Percentiles rank a stretch among this genome's conserved stretches.
Conservation (phyloP, 1,139 yeast species). For the Saccharomyces pastorianus region DNA sequence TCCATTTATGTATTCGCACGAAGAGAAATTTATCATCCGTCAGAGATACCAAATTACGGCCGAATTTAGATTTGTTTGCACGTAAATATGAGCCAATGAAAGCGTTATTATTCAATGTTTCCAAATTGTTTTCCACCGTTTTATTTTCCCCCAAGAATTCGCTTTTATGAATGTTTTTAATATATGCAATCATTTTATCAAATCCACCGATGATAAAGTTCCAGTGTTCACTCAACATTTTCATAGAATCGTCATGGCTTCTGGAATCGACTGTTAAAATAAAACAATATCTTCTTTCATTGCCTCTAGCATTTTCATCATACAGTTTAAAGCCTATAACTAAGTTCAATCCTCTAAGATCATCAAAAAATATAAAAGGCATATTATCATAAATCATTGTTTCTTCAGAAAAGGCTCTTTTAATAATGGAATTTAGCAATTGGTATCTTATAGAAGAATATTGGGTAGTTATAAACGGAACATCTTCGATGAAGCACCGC, state of each 20-base stretch:
- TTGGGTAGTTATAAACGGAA: conserved; percentile 44
- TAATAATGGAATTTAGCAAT: conserved; percentile 37
- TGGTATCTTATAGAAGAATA: conserved; percentile 46
- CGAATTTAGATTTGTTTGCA: conserved; percentile 44
- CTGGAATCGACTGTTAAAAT: conserved; percentile 58
- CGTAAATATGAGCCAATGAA: conserved; percentile 33
- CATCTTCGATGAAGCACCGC: conserved; percentile 16
- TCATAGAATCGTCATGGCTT: conserved; percentile 28
- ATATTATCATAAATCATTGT: conserved; percentile 56
- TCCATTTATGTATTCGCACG: conserved; percentile 61
- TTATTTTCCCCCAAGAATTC: conserved; percentile 22
- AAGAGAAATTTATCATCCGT: conserved; percentile 54
- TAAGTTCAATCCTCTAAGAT: conserved; percentile 57
- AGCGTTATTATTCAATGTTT: conserved; percentile 34
- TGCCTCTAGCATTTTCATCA: conserved; percentile 70
- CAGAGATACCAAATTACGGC: conserved; percentile 52
- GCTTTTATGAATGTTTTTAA: conserved; percentile 37
- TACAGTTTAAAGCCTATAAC: conserved; percentile 57
- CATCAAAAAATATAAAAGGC: conserved; percentile 68
- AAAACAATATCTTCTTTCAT: conserved; percentile 63
- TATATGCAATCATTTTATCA: conserved; percentile 41
- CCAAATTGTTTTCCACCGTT: conserved; percentile 38
- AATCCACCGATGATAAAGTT: conserved; percentile 46
- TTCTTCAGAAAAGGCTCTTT: conserved; percentile 66
- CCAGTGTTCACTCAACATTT: conserved; percentile 49